Conservation (phyloP, 139 green algal species). For the Microglena sp. region DNA sequence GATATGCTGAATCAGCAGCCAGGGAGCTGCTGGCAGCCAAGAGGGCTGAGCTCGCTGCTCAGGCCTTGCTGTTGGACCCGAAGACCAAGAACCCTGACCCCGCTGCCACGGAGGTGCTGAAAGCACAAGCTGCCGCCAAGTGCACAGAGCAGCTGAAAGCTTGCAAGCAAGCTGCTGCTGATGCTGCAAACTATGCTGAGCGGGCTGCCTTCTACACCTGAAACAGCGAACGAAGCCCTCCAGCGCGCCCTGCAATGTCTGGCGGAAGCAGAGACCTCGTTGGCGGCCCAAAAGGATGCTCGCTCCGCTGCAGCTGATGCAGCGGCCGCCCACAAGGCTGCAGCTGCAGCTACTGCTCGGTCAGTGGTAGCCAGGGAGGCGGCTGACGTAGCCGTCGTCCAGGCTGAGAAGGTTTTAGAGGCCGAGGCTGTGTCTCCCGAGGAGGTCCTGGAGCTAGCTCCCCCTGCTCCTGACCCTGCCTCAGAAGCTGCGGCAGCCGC, state of each 20-base stretch:
- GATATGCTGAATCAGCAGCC: constrained; percentile 38
- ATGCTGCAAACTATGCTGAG: constrained; percentile 39
- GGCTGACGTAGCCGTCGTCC: constrained; percentile 26
- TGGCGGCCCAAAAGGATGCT: constrained; percentile 30
- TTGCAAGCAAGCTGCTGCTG: constrained; percentile 23
- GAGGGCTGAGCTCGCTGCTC: constrained; percentile 54
- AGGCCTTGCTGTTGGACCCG: constrained; percentile 32
- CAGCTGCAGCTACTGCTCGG: constrained; percentile 20
- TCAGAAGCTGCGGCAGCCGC: neutral
- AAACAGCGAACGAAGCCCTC: constrained; percentile 30
- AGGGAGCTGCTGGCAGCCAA: constrained; percentile 56
- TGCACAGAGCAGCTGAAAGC: constrained; percentile 56
- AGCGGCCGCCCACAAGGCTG: constrained; percentile 19
- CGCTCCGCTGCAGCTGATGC: constrained; percentile 34
- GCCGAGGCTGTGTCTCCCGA: constrained; percentile 19
- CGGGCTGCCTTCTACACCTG: too few relatives aligned
- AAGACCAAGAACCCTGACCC: constrained; percentile 41
- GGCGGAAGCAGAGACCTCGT: constrained; percentile 33
- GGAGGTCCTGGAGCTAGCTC: constrained; percentile 1
- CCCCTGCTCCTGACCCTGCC: neutral
- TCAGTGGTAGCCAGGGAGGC: constrained; percentile 37
- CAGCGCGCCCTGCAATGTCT: constrained; percentile 21
- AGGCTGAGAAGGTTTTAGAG: constrained; percentile 32
- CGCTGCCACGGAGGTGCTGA: constrained; percentile 47
- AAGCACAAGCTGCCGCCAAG: constrained; percentile 46